These are phyloP conservation scores for Salix dunnii DNA, from an alignment of 345 rosid genomes.

Conservation along the genomic window DNA sequence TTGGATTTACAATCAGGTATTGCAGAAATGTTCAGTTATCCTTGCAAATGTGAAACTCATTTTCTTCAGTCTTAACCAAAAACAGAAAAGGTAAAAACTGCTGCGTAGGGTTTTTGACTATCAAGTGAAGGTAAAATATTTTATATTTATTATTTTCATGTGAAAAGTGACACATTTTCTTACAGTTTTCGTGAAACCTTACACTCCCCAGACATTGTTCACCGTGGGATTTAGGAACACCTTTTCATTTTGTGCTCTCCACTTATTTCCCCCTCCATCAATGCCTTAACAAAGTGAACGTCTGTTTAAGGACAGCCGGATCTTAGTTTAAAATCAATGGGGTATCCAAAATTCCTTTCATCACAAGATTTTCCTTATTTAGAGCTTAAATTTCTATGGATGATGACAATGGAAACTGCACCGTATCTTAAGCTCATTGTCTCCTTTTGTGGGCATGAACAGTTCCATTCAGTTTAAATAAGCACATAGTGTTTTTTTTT, in stretches of 20 bases:
- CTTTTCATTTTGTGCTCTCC: background rate
- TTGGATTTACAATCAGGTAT: conserved; percentile 71
- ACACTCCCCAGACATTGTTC: background rate
- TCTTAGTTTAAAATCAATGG: background rate
- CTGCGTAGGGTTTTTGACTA: background rate
- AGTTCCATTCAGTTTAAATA: background rate
- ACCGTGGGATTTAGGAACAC: background rate
- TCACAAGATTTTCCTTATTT: background rate
- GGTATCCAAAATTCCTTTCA: background rate
- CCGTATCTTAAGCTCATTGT: background rate
- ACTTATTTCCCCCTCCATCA: background rate
- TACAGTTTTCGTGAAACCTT: background rate
- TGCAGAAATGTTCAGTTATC: conserved; percentile 10
- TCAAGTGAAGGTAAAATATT: background rate
- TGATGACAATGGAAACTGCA: background rate
- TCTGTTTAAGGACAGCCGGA: background rate
- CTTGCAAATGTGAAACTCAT: background rate
- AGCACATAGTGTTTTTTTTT: background rate
- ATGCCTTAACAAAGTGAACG: background rate
- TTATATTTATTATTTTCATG: background rate
- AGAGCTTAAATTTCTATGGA: background rate
- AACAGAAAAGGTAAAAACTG: background rate
- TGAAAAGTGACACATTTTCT: background rate
- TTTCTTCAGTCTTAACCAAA: background rate
- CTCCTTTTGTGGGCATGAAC: background rate